phyloP scores from a whole-genome alignment of 805 yeast genomes.

The Ogataea wickerhamii region DNA sequence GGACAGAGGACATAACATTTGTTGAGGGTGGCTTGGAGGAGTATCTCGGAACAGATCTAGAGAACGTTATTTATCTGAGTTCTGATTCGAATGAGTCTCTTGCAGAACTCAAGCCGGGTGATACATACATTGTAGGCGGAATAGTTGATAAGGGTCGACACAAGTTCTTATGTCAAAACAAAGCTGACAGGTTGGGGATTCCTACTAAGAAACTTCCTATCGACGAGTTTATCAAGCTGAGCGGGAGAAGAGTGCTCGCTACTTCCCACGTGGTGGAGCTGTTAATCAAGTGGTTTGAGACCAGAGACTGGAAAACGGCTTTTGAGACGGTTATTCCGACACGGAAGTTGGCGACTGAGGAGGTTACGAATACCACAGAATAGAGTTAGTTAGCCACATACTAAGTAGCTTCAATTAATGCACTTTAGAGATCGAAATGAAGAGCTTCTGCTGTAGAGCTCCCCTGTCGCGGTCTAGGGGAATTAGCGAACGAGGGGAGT shows the following conservation, averaged over 20 bases:
- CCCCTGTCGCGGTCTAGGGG: constrained; percentile 10
- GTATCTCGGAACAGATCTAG: constrained; percentile 27
- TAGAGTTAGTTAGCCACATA: too few relatives aligned
- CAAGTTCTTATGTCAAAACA: constrained; percentile 72
- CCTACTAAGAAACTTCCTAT: constrained; percentile 80
- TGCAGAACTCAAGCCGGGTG: constrained; percentile 58
- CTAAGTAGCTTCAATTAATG: background rate
- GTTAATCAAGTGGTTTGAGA: constrained; percentile 74
- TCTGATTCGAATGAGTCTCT: constrained; percentile 81
- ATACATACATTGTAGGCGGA: constrained; percentile 88
- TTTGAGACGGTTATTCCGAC: constrained; percentile 85
- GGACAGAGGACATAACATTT: constrained; percentile 63
- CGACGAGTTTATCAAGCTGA: constrained; percentile 73
- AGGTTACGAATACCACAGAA: constrained; percentile 1
- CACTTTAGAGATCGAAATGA: constrained; percentile 7
- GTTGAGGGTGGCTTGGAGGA: constrained; percentile 36
- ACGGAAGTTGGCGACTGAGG: constrained; percentile 48
- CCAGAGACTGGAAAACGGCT: constrained; percentile 78
- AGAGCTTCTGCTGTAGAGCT: constrained; percentile 2
- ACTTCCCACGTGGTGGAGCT: constrained; percentile 94
- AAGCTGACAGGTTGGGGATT: constrained; percentile 72
- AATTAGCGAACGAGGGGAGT: background rate
- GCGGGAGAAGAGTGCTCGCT: constrained; percentile 86
- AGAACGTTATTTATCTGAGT: constrained; percentile 63
- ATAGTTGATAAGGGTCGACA: constrained; percentile 94